A percentile compares a stretch with the other conserved stretches of the same genome.
phyloP scores from a whole-genome alignment of 768 basidiomycete genomes.

The Rhizopogon rudus region DNA sequence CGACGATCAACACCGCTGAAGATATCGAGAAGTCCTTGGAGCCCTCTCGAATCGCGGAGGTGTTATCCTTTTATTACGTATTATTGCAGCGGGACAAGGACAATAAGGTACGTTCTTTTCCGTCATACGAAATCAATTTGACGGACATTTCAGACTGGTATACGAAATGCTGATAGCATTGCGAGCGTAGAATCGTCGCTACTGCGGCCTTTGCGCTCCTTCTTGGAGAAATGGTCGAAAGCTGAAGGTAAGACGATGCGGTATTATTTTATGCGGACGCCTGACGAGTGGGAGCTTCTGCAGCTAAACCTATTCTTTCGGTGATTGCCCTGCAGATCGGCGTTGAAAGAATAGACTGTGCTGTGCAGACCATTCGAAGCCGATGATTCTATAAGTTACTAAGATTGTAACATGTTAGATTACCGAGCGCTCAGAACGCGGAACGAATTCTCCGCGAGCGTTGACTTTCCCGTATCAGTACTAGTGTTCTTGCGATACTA shows the following conservation, averaged over 20 bases:
- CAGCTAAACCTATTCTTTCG: slow-evolving; percentile 17
- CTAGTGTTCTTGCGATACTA: not conserved
- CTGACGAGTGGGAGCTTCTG: not conserved
- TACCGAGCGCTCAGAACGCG: not conserved
- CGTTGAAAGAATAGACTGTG: slow-evolving; percentile 45
- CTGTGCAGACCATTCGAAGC: slow-evolving; percentile 20
- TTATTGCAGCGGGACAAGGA: slow-evolving; percentile 51
- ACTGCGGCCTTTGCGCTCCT: slow-evolving; percentile 38
- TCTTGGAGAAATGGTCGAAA: slow-evolving; percentile 30
- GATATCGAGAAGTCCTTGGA: slow-evolving; percentile 55
- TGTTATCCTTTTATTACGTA: slow-evolving; percentile 64
- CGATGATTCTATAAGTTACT: not conserved
- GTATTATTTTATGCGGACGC: not conserved
- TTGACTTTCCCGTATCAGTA: not conserved
- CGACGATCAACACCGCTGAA: slow-evolving; percentile 27
- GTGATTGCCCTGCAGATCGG: slow-evolving; percentile 44
- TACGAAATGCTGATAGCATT: slow-evolving; percentile 42
- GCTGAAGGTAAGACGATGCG: slow-evolving; percentile 21
- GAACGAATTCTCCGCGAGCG: not conserved
- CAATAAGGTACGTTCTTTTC: slow-evolving; percentile 43
- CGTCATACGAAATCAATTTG: not conserved
- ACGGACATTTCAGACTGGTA: slow-evolving; percentile 39
- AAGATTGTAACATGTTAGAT: not conserved
- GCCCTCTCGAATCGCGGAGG: slow-evolving; percentile 57
- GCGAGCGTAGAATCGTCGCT: slow-evolving; percentile 39